Percentiles rank a stretch among this genome's conserved stretches.
Conservation (phyloP, 2,329 filamentous ascomycete species). For the Nannizzia gypsea region DNA sequence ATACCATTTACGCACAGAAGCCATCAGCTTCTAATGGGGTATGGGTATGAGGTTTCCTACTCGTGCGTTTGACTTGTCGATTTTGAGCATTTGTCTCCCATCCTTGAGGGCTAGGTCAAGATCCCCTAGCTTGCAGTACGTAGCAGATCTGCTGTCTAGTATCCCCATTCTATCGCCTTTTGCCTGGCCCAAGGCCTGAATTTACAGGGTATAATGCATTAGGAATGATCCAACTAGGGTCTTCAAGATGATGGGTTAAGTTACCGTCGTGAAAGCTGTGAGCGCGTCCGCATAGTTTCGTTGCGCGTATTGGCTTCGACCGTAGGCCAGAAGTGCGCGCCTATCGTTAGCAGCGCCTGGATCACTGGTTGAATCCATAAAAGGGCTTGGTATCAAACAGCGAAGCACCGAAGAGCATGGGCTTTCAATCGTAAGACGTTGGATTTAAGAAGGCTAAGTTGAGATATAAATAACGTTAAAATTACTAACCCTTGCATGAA, state of each 20-base stretch:
- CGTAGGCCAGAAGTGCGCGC: slow-evolving; percentile 26
- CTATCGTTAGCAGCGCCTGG: neutral
- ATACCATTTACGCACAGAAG: neutral
- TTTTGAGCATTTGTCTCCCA: slow-evolving; percentile 45
- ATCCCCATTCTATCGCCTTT: slow-evolving; percentile 29
- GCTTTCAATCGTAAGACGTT: too few species aligned
- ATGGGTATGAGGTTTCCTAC: slow-evolving; percentile 19
- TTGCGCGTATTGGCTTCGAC: slow-evolving; percentile 33
- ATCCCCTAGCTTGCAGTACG: slow-evolving; percentile 42
- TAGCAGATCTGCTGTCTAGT: slow-evolving; percentile 45
- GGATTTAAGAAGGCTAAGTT: too few species aligned
- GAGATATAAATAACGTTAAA: too few species aligned
- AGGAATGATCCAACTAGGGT: neutral
- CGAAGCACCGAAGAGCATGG: too few species aligned
- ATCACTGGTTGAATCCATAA: neutral
- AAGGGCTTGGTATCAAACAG: too few species aligned
- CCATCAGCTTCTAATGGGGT: neutral
- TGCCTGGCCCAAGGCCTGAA: slow-evolving; percentile 28
- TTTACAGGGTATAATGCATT: neutral
- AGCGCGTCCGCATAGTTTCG: slow-evolving; percentile 36
- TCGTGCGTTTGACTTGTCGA: slow-evolving; percentile 40
- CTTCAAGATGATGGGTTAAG: neutral
- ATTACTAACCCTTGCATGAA: too few species aligned
- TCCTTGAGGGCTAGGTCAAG: slow-evolving; percentile 43
- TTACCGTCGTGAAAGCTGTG: slow-evolving; percentile 31